phyloP scores from a whole-genome alignment of 306 rosid genomes.

The Fagus sylvatica region DNA sequence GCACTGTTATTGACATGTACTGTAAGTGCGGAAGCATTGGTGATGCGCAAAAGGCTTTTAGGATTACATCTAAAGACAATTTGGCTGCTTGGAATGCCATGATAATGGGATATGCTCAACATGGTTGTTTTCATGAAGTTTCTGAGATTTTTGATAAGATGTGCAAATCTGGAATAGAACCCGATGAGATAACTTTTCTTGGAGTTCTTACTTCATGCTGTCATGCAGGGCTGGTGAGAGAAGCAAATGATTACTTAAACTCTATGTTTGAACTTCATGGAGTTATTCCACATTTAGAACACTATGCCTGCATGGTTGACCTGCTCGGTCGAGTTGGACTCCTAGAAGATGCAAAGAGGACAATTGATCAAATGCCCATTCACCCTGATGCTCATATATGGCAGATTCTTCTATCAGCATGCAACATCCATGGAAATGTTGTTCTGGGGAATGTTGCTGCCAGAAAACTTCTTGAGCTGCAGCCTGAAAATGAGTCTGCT shows the following conservation, averaged over 20 bases:
- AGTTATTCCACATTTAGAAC: conserved; percentile 5
- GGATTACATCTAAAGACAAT: background rate
- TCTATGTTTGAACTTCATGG: conserved; percentile 13
- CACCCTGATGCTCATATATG: conserved; percentile 16
- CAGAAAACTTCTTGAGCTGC: conserved; percentile 3
- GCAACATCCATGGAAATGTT: conserved; percentile 3
- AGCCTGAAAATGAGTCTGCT: conserved; percentile 1
- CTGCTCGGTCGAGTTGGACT: conserved; percentile 13
- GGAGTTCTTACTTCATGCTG: conserved; percentile 19
- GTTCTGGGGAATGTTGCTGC: background rate
- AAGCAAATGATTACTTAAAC: conserved; percentile 4
- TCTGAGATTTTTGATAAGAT: conserved; percentile 6
- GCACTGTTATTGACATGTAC: conserved; percentile 15
- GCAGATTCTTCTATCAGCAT: conserved; percentile 1
- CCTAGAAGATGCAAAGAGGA: conserved; percentile 12
- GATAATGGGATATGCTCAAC: conserved; percentile 20
- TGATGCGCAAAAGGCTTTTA: conserved; percentile 17
- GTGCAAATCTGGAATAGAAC: conserved; percentile 12
- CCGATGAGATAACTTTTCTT: conserved; percentile 5
- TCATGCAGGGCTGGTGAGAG: conserved; percentile 17
- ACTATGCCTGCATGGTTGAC: conserved; percentile 13
- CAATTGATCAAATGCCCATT: conserved; percentile 8
- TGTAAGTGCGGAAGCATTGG: conserved; percentile 17
- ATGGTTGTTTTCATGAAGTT: conserved; percentile 6
- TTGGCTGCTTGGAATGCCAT: conserved; percentile 22